Conservation (phyloP, 345 rosid genomes). For the Dipteronia sinensis region DNA sequence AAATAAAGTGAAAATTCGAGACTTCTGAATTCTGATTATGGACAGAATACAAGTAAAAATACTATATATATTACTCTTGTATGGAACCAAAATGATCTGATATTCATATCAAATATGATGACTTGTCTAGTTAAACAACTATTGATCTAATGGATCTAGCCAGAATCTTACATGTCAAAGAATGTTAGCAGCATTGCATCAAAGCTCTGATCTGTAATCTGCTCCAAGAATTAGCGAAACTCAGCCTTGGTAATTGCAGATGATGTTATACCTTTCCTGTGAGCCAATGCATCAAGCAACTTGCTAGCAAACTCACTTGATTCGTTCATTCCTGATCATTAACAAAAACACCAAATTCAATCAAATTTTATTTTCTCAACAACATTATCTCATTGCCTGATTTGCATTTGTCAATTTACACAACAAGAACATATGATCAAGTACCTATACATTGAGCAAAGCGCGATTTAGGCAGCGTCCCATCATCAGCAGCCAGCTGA, state of each 20-base stretch:
- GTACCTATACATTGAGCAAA: slow-evolving; percentile 82
- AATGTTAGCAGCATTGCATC: slow-evolving; percentile 80
- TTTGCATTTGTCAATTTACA: not conserved
- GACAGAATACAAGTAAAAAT: too few relatives aligned
- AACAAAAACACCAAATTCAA: not conserved
- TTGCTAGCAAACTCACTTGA: slow-evolving; percentile 67
- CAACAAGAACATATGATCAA: not conserved
- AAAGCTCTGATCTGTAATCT: slow-evolving; percentile 66
- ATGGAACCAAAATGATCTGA: too few relatives aligned
- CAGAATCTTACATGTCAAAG: slow-evolving; percentile 67
- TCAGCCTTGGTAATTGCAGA: slow-evolving; percentile 51
- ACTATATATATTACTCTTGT: too few relatives aligned
- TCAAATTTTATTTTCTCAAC: not conserved
- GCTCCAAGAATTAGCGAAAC: slow-evolving; percentile 70
- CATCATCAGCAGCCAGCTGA: slow-evolving; percentile 54
- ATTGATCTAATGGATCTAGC: too few relatives aligned
- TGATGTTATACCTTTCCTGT: slow-evolving; percentile 53
- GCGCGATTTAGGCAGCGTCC: slow-evolving; percentile 50
- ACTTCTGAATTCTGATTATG: too few relatives aligned
- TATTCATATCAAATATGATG: too few relatives aligned
- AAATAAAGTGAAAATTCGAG: too few relatives aligned
- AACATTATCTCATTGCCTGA: not conserved
- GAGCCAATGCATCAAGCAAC: slow-evolving; percentile 67
- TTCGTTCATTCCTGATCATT: slow-evolving; percentile 69
- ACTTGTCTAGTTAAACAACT: too few relatives aligned